Conservation (phyloP, 1,284 basidiomycete species). For the Ustilago cynodontis region DNA sequence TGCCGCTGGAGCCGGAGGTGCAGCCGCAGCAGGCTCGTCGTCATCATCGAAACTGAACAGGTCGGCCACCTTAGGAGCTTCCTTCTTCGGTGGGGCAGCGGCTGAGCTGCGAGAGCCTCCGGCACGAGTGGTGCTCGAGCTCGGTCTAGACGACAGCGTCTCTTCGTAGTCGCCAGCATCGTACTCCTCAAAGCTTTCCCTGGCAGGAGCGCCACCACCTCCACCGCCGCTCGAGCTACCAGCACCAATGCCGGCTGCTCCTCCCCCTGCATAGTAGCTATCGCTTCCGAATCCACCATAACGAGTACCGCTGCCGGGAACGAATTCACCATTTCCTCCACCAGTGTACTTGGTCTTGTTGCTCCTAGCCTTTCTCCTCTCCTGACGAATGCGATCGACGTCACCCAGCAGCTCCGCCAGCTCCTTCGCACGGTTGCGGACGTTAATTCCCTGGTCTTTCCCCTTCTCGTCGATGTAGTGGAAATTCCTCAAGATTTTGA, state of each 20-base stretch:
- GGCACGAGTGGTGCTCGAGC: conserved; percentile 31
- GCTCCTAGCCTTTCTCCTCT: conserved; percentile 91
- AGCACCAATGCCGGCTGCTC: conserved; percentile 73
- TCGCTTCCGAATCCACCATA: conserved; percentile 89
- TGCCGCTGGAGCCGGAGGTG: conserved; percentile 54
- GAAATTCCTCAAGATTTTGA: conserved; percentile 98
- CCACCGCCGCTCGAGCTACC: conserved; percentile 72
- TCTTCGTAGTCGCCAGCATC: conserved; percentile 95
- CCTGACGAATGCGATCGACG: conserved; percentile 87
- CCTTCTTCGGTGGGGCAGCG: conserved; percentile 51
- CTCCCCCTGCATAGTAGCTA: conserved; percentile 72
- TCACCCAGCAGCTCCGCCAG: conserved; percentile 89
- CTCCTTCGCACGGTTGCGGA: conserved; percentile 93
- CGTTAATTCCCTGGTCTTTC: conserved; percentile 98
- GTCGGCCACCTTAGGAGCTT: conserved; percentile 73
- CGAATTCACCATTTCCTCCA: conserved; percentile 82
- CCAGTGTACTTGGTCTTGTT: conserved; percentile 93
- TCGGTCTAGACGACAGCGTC: conserved; percentile 44
- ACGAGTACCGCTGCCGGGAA: conserved; percentile 75
- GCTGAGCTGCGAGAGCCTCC: conserved; percentile 22
- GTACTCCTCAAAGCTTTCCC: conserved; percentile 84
- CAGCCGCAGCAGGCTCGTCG: conserved; percentile 66
- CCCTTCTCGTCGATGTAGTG: conserved; percentile 99
- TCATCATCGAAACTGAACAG: conserved; percentile 85
- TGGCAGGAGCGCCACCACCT: conserved; percentile 74